Conservation (phyloP, 192 early-diverging fungal genomes). For the Lunasporangiospora selenospora region DNA sequence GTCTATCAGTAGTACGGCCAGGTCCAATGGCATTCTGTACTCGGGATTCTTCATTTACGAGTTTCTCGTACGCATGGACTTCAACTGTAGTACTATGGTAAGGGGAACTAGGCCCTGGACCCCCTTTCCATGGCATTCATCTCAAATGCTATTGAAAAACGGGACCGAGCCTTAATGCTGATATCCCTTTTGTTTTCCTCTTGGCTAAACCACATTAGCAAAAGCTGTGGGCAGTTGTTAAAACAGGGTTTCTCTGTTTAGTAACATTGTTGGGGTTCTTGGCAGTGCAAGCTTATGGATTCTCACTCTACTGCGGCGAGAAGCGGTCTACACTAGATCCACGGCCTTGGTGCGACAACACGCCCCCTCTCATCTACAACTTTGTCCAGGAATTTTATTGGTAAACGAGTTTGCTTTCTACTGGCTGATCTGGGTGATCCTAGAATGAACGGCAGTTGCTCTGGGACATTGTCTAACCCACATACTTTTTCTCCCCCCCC, state of each 20-base stretch:
- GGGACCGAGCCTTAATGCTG: neutral
- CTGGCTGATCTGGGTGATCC: too few relatives aligned
- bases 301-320: conserved; percentile 64
- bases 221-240: conserved; percentile 14
- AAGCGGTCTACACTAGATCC: conserved; percentile 3
- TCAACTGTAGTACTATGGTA: conserved; percentile 7
- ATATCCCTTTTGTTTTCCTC: neutral
- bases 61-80: conserved; percentile 54
- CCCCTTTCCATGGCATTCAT: too few relatives aligned
- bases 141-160: too few relatives aligned
- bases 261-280: conserved; percentile 62
- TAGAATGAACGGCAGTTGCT: too few relatives aligned
- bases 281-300: conserved; percentile 69
- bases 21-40: conserved; percentile 86
- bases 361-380: conserved; percentile 72
- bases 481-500: neutral
- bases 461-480: neutral
- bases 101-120: too few relatives aligned
- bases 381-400: conserved; percentile 91
- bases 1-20: conserved; percentile 61
- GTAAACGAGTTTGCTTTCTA: too few relatives aligned
- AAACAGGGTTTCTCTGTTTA: conserved; percentile 26
- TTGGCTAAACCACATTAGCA: too few relatives aligned
- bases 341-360: conserved; percentile 73
- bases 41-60: conserved; percentile 84